Percentiles rank a stretch among this genome's conserved stretches.
Evolutionary conservation across 345 rosid species (phyloP).

Genomic region (Aethionema arabicum): DNA sequence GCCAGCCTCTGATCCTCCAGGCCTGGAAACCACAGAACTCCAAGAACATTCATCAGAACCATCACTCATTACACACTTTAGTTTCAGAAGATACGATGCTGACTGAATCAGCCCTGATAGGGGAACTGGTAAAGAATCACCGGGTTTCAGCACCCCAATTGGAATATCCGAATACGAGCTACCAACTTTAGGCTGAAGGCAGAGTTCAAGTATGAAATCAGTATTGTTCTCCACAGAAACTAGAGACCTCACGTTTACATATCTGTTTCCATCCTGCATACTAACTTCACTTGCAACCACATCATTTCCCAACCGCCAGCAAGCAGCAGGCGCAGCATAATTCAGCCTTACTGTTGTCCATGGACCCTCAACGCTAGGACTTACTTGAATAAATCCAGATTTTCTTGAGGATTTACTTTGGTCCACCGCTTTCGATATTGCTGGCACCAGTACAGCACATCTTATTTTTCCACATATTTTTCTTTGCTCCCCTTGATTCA

Average conservation of each 20-base stretch:
- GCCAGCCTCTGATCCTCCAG: conserved; percentile 37
- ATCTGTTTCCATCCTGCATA: conserved; percentile 76
- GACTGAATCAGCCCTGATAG: conserved; percentile 59
- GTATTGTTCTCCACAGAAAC: conserved; percentile 73
- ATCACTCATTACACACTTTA: conserved; percentile 55
- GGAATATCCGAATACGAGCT: conserved; percentile 45
- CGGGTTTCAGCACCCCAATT: conserved; percentile 69
- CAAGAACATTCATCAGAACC: conserved; percentile 63
- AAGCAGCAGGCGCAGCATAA: conserved; percentile 97
- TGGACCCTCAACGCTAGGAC: conserved; percentile 89
- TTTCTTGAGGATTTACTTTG: conserved; percentile 42
- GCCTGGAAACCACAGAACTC: conserved; percentile 70
- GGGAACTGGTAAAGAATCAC: conserved; percentile 73
- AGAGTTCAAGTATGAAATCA: conserved; percentile 61
- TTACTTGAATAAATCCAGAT: conserved; percentile 87
- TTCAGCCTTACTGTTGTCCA: conserved; percentile 95
- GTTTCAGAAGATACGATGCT: conserved; percentile 56
- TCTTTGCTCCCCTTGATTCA: conserved; percentile 38
- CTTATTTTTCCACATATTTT: conserved; percentile 62
- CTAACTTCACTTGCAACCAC: conserved; percentile 94
- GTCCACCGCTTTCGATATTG: conserved; percentile 51
- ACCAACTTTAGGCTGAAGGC: conserved; percentile 56
- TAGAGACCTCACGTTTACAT: conserved; percentile 82
- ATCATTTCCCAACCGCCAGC: conserved; percentile 91
- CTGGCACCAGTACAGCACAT: conserved; percentile 64